phyloP scores from a whole-genome alignment of 2,329 filamentous ascomycete species.

The Cyphellophora attinorum region DNA sequence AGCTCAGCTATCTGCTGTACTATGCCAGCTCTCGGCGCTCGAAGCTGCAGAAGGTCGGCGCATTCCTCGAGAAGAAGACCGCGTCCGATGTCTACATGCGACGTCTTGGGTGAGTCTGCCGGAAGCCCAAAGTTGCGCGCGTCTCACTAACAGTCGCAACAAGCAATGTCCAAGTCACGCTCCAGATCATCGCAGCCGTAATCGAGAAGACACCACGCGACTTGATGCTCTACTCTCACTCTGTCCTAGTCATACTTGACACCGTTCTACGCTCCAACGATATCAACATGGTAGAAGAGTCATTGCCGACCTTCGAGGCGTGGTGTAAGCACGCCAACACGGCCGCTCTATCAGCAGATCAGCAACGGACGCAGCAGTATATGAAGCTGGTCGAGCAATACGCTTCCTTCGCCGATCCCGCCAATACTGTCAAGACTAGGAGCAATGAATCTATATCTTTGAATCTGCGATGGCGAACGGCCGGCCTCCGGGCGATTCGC shows the following conservation, averaged over 20 bases:
- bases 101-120: conserved; percentile 73
- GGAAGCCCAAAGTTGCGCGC: background rate
- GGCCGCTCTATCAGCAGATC: conserved; percentile 74
- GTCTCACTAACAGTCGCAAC: conserved; percentile 4
- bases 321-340: conserved; percentile 86
- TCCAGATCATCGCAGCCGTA: conserved; percentile 82
- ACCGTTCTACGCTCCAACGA: conserved; percentile 77
- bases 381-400: conserved; percentile 73
- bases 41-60: conserved; percentile 93
- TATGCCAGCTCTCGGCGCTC: conserved; percentile 89
- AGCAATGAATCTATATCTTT: conserved; percentile 48
- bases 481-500: conserved; percentile 68
- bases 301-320: conserved; percentile 72
- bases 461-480: conserved; percentile 66
- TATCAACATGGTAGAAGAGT: conserved; percentile 86
- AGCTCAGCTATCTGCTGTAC: conserved; percentile 93
- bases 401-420: conserved; percentile 65
- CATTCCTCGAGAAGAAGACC: conserved; percentile 89
- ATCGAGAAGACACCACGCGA: conserved; percentile 91
- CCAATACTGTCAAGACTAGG: conserved; percentile 31
- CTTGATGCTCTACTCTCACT: conserved; percentile 76
- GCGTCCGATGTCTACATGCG: conserved; percentile 82
- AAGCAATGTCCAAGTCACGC: conserved; percentile 87
- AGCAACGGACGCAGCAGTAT: conserved; percentile 72
- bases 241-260: conserved; percentile 74